Evolutionary conservation across 202 grass and related monocot genomes (phyloP).

Genomic region (Hordeum pubiflorum): DNA sequence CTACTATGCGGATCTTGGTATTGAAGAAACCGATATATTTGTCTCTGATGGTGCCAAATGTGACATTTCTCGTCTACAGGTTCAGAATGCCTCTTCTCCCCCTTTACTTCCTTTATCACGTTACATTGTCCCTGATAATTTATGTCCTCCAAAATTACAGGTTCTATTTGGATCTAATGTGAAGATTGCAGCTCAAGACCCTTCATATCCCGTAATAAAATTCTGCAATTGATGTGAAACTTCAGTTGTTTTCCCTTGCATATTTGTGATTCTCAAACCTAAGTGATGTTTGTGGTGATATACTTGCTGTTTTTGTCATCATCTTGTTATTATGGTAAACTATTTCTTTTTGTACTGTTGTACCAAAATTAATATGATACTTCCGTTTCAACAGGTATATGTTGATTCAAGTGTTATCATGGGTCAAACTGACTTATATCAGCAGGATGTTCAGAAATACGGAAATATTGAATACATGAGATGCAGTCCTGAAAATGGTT

Average conservation of each 20-base stretch:
- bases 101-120: not conserved
- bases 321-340: not conserved
- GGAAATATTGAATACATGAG: conserved; percentile 83
- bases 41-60: conserved; percentile 98
- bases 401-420: conserved; percentile 95
- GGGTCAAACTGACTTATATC: conserved; percentile 68
- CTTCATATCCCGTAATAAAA: conserved; percentile 76
- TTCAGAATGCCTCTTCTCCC: not conserved
- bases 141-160: conserved; percentile 32
- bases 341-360: not conserved
- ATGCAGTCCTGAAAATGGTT: conserved; percentile 84
- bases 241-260: not conserved
- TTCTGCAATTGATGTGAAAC: not conserved
- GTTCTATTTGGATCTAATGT: conserved; percentile 67
- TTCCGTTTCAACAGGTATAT: conserved; percentile 55
- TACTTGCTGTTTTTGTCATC: not conserved
- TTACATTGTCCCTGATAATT: conserved; percentile 3
- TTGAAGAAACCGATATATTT: conserved; percentile 82
- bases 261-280: not conserved
- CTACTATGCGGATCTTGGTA: conserved; percentile 70
- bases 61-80: conserved; percentile 95
- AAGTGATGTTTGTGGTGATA: not conserved
- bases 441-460: conserved; percentile 80
- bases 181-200: conserved; percentile 85
- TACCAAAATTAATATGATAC: not conserved